A percentile compares a stretch with the other conserved stretches of the same genome.
These are phyloP conservation scores for Eruca vesicaria DNA, from an alignment of 441 rosid species.

Conservation along the genomic window DNA sequence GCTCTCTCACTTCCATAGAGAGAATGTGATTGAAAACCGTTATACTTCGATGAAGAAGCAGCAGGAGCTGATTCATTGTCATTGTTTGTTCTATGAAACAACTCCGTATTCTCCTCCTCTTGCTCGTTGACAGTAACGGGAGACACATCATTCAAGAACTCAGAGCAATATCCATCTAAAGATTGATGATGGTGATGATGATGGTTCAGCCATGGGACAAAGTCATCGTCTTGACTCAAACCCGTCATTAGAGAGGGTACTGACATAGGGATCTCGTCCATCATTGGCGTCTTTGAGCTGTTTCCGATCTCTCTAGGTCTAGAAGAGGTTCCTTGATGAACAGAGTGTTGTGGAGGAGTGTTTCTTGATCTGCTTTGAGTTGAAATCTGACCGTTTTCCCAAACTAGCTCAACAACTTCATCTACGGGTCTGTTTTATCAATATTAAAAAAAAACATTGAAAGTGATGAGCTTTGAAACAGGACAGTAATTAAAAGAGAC, in stretches of 20 bases:
- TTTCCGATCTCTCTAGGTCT: slow-evolving; percentile 42
- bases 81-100: slow-evolving; percentile 36
- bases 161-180: slow-evolving; percentile 54
- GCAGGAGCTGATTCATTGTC: slow-evolving; percentile 36
- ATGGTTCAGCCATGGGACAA: slow-evolving; percentile 65
- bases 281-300: slow-evolving; percentile 30
- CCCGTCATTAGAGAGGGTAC: slow-evolving; percentile 51
- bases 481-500: not conserved
- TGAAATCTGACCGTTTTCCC: slow-evolving; percentile 77
- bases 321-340: slow-evolving; percentile 23
- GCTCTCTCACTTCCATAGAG: slow-evolving; percentile 45
- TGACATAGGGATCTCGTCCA: slow-evolving; percentile 54
- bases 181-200: slow-evolving; percentile 40
- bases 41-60: not conserved
- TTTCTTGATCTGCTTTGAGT: slow-evolving; percentile 56
- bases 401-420: slow-evolving; percentile 69
- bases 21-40: slow-evolving; percentile 37
- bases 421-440: slow-evolving; percentile 54
- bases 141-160: slow-evolving; percentile 58
- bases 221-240: slow-evolving; percentile 65
- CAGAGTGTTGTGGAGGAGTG: slow-evolving; percentile 13
- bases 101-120: slow-evolving; percentile 7
- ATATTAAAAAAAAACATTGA: not conserved
- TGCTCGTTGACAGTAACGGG: slow-evolving; percentile 55
- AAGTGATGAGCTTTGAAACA: not conserved